phyloP scores from a whole-genome alignment of 352 stramenopile genomes.

The Globisporangium spiculum region DNA sequence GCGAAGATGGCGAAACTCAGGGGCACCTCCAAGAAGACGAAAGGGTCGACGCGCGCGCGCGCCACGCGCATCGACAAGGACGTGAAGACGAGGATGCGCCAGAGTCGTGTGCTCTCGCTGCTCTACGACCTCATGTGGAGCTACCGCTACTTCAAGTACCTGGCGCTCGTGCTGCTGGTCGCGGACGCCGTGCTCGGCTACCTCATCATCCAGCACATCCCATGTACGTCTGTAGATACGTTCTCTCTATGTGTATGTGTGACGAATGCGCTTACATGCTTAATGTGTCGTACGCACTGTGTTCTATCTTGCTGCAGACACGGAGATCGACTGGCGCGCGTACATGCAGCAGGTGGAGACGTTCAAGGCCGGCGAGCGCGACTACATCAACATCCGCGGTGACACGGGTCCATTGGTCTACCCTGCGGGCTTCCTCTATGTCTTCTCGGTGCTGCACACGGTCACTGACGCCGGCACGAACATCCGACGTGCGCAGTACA shows the following conservation, averaged over 20 bases:
- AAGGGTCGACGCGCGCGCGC: conserved; percentile 27
- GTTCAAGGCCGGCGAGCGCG: conserved; percentile 91
- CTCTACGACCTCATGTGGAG: conserved; percentile 87
- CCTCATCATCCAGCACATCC: conserved; percentile 79
- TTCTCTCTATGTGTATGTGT: not conserved
- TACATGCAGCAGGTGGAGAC: conserved; percentile 98
- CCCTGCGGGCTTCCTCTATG: conserved; percentile 96
- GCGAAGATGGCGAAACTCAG: conserved; percentile 12
- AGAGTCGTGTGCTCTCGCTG: conserved; percentile 65
- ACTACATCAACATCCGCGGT: conserved; percentile 96
- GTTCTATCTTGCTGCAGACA: conserved; percentile 63
- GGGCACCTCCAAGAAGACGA: not conserved
- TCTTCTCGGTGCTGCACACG: conserved; percentile 93
- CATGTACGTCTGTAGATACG: conserved; percentile 37
- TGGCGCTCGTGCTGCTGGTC: conserved; percentile 56
- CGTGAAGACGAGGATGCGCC: conserved; percentile 71
- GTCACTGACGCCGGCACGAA: conserved; percentile 86
- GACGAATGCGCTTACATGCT: conserved; percentile 1
- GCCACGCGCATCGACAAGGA: conserved; percentile 85
- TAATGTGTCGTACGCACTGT: not conserved
- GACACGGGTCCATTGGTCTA: conserved; percentile 98
- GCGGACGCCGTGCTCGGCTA: conserved; percentile 59
- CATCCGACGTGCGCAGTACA: conserved; percentile 88
- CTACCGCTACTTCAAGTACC: conserved; percentile 78
- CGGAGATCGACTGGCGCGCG: conserved; percentile 98